Conservation (phyloP, 805 yeast genomes). For the Suhomyces sp. region DNA sequence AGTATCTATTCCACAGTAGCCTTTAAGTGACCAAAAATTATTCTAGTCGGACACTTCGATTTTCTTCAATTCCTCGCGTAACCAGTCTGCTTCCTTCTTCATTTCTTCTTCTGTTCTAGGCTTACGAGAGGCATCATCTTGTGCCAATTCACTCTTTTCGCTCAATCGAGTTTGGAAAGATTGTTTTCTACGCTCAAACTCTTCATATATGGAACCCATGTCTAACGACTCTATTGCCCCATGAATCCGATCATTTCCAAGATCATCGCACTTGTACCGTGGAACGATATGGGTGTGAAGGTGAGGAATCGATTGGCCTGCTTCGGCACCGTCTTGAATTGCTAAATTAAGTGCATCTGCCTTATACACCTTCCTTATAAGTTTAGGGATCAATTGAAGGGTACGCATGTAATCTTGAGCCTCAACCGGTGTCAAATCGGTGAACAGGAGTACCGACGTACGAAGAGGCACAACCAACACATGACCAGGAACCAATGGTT, state of each 20-base stretch:
- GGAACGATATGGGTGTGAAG: constrained; percentile 94
- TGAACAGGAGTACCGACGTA: constrained; percentile 54
- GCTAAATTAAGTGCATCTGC: constrained; percentile 89
- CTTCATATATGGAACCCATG: constrained; percentile 34
- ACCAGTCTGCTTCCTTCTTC: constrained; percentile 66
- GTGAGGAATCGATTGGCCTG: constrained; percentile 97
- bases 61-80: too few relatives aligned
- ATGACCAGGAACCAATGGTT: constrained; percentile 94
- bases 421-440: constrained; percentile 72
- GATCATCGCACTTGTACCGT: constrained; percentile 56
- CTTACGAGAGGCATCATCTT: constrained; percentile 50
- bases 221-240: constrained; percentile 57
- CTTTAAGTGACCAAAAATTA: too few relatives aligned
- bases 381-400: constrained; percentile 65
- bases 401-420: constrained; percentile 74
- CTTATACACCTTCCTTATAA: constrained; percentile 63
- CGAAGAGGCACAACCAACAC: constrained; percentile 82
- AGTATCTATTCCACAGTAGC: too few relatives aligned
- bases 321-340: constrained; percentile 94
- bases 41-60: too few relatives aligned
- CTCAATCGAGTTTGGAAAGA: constrained; percentile 1
- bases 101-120: constrained; percentile 64
- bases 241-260: constrained; percentile 69
- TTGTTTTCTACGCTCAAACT: constrained; percentile 28
- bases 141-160: constrained; percentile 19